Evolutionary conservation across 1,139 yeast species (phyloP), one percentile per base, ranked within the genome.

Genomic region (Geotrichum reessii): DNA sequence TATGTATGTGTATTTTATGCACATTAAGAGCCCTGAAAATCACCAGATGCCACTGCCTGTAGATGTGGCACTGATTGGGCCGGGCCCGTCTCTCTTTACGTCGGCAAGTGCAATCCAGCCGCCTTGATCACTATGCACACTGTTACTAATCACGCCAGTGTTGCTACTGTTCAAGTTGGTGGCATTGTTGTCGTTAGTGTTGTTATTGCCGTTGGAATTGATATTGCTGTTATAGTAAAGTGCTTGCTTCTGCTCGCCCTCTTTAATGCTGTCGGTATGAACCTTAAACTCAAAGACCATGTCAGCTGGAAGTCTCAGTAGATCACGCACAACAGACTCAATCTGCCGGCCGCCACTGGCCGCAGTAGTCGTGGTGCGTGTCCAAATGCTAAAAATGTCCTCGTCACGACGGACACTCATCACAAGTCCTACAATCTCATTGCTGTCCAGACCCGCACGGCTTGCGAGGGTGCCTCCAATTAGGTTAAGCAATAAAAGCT

Each of bases 381-480:
- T 73, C 76, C 76, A 73, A 33, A 73, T 67, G 22, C 72, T 66
- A 49, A 73, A 61, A 50, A 72, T 69, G 59, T 71, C 75, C 57
- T 73, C 76, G 49, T 69, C 73, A 8, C 73, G 66, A 7, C 76
- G 69, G 5, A 72, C 73, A 53, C 73, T 69, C 56, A 73, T 66
- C 50, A 73, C 76, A 4, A 71, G 65, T 2, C 76, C 76, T 25
- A 71, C 67, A 27, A 73, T 63, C 58, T 73, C 76, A 52, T 69
- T 71, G 50, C 52, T 53, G 47, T 61, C 63, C 22, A 64, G 59
- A 11, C 55, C 54, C 47, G 65, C 55, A 59, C 61, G 63, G 21
- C 63, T 66, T 3, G 63, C 66, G 22, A 70, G 60, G 2, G 63
- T 56, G 33, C 73, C 73, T 19, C 75, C 75, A 7, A 73, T 63